Percentiles rank a stretch among this genome's conserved stretches.
Conservation (phyloP, 1,139 yeast genomes). For the Taphrina wiesneri region DNA sequence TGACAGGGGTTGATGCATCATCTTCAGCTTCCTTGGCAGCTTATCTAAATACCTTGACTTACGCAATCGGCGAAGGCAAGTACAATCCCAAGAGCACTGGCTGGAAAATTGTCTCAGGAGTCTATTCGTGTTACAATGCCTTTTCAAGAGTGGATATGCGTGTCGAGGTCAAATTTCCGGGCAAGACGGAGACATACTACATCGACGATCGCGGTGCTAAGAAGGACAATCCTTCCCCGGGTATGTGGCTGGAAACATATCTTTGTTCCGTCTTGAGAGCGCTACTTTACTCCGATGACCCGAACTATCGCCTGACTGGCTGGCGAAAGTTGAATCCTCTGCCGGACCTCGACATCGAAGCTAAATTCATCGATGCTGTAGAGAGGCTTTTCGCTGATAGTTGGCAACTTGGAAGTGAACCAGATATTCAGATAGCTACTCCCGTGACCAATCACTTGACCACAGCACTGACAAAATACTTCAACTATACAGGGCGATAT, state of each 20-base stretch:
- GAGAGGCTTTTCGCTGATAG: constrained; percentile 61
- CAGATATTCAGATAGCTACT: constrained; percentile 67
- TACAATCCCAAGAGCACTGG: constrained; percentile 68
- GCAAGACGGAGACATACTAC: constrained; percentile 76
- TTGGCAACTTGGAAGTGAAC: constrained; percentile 59
- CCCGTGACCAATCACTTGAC: constrained; percentile 70
- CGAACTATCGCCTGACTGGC: constrained; percentile 62
- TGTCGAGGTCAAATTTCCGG: constrained; percentile 68
- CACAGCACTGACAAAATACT: constrained; percentile 67
- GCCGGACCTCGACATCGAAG: constrained; percentile 48
- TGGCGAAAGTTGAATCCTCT: constrained; percentile 65
- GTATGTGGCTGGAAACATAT: constrained; percentile 76
- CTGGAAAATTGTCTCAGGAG: constrained; percentile 75
- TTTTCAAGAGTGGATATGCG: constrained; percentile 69
- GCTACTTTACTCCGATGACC: constrained; percentile 66
- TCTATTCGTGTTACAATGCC: constrained; percentile 67
- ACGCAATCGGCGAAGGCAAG: constrained; percentile 66
- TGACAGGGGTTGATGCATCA: constrained; percentile 65
- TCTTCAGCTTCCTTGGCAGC: constrained; percentile 64
- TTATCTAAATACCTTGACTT: constrained; percentile 71
- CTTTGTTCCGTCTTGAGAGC: constrained; percentile 74
- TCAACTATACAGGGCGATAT: constrained; percentile 65
- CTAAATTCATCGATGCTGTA: constrained; percentile 60
- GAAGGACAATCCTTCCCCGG: constrained; percentile 43
- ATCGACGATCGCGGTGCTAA: constrained; percentile 58